Percentiles rank a stretch among this genome's conserved stretches.
Evolutionary conservation across 257 asterid genomes (phyloP).

Genomic region (Solanum verrucosum): DNA sequence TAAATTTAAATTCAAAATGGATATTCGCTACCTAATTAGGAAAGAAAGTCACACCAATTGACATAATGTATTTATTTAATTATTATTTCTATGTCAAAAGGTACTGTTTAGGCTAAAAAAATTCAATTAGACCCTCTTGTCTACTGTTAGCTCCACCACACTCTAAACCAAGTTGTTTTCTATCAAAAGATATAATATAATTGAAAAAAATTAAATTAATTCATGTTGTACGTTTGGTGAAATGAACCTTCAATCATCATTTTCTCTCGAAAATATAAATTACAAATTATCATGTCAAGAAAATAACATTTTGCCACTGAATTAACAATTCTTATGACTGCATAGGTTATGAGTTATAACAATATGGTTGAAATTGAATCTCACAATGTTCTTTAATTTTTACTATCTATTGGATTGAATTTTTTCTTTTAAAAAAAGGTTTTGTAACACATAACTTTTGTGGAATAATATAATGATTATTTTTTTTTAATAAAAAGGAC

Average conservation of each 20-base stretch:
- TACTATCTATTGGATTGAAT: not conserved
- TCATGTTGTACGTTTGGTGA: not conserved
- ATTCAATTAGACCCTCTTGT: not conserved
- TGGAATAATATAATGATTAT: not conserved
- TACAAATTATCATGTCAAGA: not conserved
- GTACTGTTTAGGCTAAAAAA: not conserved
- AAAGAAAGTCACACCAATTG: not conserved
- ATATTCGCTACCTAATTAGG: not conserved
- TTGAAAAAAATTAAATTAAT: too few relatives aligned
- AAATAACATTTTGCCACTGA: not conserved
- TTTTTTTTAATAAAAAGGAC: not conserved
- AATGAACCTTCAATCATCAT: too few relatives aligned
- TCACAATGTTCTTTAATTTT: not conserved
- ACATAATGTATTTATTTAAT: not conserved
- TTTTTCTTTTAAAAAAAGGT: too few relatives aligned
- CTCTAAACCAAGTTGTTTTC: not conserved
- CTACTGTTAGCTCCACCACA: not conserved
- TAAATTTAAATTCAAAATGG: not conserved
- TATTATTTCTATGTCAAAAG: not conserved
- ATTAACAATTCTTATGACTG: not conserved
- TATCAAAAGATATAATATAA: not conserved
- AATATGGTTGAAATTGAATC: not conserved
- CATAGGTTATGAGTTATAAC: too few relatives aligned
- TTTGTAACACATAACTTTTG: not conserved
- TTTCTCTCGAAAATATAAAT: too few relatives aligned